Percentiles rank a stretch among this genome's conserved stretches.
Evolutionary conservation across 768 basidiomycete genomes (phyloP).

Genomic region (Candolleomyces aberdarensis): DNA sequence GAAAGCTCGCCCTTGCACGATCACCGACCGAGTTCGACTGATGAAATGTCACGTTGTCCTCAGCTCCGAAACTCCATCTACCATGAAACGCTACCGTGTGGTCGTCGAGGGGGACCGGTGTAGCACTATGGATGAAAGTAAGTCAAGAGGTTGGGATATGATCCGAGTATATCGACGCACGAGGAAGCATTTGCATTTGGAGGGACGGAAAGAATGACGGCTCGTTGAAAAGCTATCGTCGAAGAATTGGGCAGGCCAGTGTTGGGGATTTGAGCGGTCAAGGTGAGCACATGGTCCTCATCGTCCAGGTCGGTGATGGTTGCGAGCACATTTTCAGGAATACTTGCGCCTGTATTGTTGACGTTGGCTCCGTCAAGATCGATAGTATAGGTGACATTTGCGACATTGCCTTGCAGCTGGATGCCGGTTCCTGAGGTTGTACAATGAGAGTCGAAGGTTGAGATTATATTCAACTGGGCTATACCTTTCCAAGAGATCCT

Average conservation of each 20-base stretch:
- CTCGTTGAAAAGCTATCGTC: constrained; percentile 56
- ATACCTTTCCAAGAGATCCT: constrained; percentile 61
- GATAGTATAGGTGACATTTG: constrained; percentile 42
- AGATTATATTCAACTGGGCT: constrained; percentile 15
- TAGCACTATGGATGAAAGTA: constrained; percentile 31
- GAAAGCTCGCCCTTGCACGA: constrained; percentile 38
- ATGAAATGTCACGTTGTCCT: constrained; percentile 16
- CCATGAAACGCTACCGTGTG: constrained; percentile 50
- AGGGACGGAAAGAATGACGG: constrained; percentile 42
- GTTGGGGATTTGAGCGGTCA: constrained; percentile 43
- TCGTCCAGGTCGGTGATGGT: constrained; percentile 45
- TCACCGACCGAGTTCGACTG: constrained; percentile 41
- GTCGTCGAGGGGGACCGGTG: constrained; percentile 32
- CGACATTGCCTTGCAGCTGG: constrained; percentile 51
- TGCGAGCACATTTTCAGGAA: constrained; percentile 42
- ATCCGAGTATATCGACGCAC: too few relatives aligned
- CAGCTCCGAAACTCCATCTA: constrained; percentile 44
- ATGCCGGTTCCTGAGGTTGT: constrained; percentile 57
- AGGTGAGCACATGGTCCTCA: constrained; percentile 49
- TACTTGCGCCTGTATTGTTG: constrained; percentile 19
- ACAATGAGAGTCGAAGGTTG: background rate
- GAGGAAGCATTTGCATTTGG: constrained; percentile 14
- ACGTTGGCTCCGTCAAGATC: constrained; percentile 47
- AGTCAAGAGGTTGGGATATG: background rate
- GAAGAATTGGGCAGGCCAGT: constrained; percentile 23